These are phyloP conservation scores for Arthrobotrys pseudoclavata DNA, from an alignment of 2,329 filamentous ascomycete genomes.

Conservation along the genomic window DNA sequence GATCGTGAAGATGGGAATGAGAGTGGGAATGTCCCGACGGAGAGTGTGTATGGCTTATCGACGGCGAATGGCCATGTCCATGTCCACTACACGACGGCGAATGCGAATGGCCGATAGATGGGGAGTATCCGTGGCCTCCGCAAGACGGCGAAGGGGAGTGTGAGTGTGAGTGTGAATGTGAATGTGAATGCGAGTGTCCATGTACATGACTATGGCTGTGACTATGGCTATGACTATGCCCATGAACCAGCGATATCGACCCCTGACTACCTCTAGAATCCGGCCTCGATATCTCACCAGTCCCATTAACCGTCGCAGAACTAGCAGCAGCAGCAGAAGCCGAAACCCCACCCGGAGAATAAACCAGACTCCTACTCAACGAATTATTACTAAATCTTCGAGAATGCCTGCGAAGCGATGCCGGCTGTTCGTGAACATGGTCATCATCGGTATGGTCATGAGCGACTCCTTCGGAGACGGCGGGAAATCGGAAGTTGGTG, in stretches of 20 bases:
- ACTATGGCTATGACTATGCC: slow-evolving; percentile 19
- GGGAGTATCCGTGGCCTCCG: slow-evolving; percentile 18
- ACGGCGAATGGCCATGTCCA: slow-evolving; percentile 20
- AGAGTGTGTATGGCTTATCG: slow-evolving; percentile 23
- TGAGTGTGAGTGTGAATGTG: slow-evolving; percentile 1
- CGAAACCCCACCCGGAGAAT: slow-evolving; percentile 41
- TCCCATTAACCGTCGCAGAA: slow-evolving; percentile 1
- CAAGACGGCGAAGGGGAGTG: not conserved
- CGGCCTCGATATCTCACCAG: slow-evolving; percentile 26
- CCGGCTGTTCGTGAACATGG: slow-evolving; percentile 42
- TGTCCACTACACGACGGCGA: slow-evolving; percentile 26
- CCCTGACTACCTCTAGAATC: slow-evolving; percentile 51
- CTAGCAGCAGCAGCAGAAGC: slow-evolving; percentile 40
- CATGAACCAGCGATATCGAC: slow-evolving; percentile 36
- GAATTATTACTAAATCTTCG: slow-evolving; percentile 44
- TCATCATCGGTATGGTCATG: slow-evolving; percentile 59
- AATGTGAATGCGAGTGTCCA: not conserved
- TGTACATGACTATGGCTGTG: slow-evolving; percentile 31
- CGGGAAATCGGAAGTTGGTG: slow-evolving; percentile 57
- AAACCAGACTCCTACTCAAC: slow-evolving; percentile 26
- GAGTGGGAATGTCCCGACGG: slow-evolving; percentile 7
- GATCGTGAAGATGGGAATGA: slow-evolving; percentile 28
- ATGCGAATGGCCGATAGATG: slow-evolving; percentile 3
- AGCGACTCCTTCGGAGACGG: slow-evolving; percentile 45
- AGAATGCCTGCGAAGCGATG: slow-evolving; percentile 30